Evolutionary conservation across 2,329 filamentous ascomycete species (phyloP), one percentile per base, ranked within the genome.

Genomic region (Sphaerulina vaccinii): DNA sequence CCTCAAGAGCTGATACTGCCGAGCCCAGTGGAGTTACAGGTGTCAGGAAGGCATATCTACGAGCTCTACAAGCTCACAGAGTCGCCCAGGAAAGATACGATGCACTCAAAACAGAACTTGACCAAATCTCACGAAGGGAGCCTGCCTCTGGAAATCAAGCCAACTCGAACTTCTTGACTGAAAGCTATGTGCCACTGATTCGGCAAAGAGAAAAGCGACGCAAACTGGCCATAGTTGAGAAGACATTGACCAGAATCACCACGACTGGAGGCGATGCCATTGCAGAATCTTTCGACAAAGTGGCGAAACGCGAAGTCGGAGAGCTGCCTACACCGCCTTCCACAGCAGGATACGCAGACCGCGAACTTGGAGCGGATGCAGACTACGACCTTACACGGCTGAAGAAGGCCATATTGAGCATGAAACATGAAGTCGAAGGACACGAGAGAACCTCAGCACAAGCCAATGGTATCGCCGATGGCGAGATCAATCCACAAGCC

Each of bases 21-120:
- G 50, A 61, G 18, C 51, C 56, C 4, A 39, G 60, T 19, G 41
- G 54, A 1, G 42, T 68, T 4, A 56, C 41, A 9, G 65, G 65
- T 4, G 65, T 67, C 3, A 61, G 64, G 6, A 62, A 58, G 52
- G 65, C 66, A 8, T 68, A 68, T 51, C 52, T 60, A 36, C 54
- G 59, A 42, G 65, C 66, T 10, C 49, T 68, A 40, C 51, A 62
- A 36, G 65, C 64, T 3, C 65, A 68, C 47, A 42, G 55, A 15
- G 54, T 49, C 8, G 65, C 66, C 3, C 63, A 65, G 41, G 52
- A 56, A 16, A 59, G 51, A 48, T 66, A 65, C 52, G 63, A 67
- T 33, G 47, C 57, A 6, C 46, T 68, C 18, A 66, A 64, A 45
- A 49, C 60, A 10, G 66, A 67, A 15, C 38, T 68, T 1, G 58